phyloP scores from a whole-genome alignment of 805 yeast species.

The Metschnikowia vanudenii region DNA sequence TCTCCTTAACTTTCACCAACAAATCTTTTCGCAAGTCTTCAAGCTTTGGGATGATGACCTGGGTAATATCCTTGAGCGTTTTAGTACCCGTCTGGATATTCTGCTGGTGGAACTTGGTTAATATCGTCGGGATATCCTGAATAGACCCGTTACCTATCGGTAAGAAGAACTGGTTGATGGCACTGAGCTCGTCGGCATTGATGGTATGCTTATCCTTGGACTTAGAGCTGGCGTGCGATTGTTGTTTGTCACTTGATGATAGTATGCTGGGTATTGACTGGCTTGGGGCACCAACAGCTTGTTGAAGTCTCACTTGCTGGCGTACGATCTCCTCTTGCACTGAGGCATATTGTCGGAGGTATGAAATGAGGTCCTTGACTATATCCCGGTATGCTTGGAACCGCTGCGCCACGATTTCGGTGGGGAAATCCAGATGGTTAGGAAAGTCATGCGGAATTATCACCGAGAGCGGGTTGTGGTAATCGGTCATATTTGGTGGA shows the following conservation, averaged over 20 bases:
- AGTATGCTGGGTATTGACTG: slow-evolving; percentile 3
- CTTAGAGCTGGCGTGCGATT: slow-evolving; percentile 11
- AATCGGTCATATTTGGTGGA: slow-evolving; percentile 18
- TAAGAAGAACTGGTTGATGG: slow-evolving; percentile 55
- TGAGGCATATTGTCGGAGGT: slow-evolving; percentile 74
- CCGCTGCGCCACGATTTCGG: slow-evolving; percentile 80
- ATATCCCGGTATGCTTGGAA: slow-evolving; percentile 85
- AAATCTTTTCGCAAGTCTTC: slow-evolving; percentile 68
- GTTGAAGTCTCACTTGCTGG: slow-evolving; percentile 76
- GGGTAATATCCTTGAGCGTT: slow-evolving; percentile 50
- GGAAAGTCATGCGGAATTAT: slow-evolving; percentile 38
- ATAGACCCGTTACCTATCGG: slow-evolving; percentile 79
- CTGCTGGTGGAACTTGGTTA: slow-evolving; percentile 50
- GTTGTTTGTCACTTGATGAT: slow-evolving; percentile 7
- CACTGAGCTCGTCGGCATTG: slow-evolving; percentile 31
- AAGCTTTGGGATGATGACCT: slow-evolving; percentile 50
- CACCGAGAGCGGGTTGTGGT: slow-evolving; percentile 40
- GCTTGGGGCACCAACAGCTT: slow-evolving; percentile 48
- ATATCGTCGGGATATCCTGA: slow-evolving; percentile 74
- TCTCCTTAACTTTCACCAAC: slow-evolving; percentile 81
- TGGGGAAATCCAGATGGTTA: slow-evolving; percentile 53
- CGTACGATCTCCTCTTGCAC: slow-evolving; percentile 88
- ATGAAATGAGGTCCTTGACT: slow-evolving; percentile 69
- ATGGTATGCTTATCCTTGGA: slow-evolving; percentile 16
- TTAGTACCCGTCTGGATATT: slow-evolving; percentile 36